Conservation (phyloP, 73 alveolate genomes). For the Paramecium tetraurelia region DNA sequence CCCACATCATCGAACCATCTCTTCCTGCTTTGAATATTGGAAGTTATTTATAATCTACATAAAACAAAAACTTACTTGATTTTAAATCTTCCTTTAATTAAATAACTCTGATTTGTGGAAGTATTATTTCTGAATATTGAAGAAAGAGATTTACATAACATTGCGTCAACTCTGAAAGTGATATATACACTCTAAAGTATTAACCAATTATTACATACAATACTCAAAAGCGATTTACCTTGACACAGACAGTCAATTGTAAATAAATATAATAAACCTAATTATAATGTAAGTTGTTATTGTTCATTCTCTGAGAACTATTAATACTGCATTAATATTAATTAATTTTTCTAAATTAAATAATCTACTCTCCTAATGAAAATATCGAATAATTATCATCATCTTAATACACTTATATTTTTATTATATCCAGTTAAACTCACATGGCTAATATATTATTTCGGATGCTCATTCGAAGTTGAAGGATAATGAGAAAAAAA, state of each 20-base stretch:
- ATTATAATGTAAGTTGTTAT: background rate
- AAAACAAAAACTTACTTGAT: background rate
- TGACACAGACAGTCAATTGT: conserved; percentile 23
- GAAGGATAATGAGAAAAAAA: background rate
- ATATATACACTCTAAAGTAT: background rate
- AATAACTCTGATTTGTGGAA: conserved; percentile 1
- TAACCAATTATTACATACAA: background rate
- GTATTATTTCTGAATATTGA: background rate
- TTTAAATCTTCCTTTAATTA: conserved; percentile 17
- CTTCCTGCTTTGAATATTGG: conserved; percentile 73
- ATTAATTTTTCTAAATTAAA: background rate
- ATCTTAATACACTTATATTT: background rate
- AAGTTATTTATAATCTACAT: background rate
- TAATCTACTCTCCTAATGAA: background rate
- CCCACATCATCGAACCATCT: conserved; percentile 86
- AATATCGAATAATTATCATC: too few relatives aligned
- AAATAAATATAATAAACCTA: background rate
- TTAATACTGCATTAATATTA: background rate
- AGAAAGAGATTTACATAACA: background rate
- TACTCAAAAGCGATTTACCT: background rate
- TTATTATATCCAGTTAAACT: background rate
- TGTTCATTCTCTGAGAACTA: background rate
- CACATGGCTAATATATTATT: background rate
- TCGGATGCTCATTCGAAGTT: background rate
- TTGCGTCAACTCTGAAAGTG: background rate